Evolutionary conservation across 768 basidiomycete genomes (phyloP).

Genomic region (Boletus patriciae): DNA sequence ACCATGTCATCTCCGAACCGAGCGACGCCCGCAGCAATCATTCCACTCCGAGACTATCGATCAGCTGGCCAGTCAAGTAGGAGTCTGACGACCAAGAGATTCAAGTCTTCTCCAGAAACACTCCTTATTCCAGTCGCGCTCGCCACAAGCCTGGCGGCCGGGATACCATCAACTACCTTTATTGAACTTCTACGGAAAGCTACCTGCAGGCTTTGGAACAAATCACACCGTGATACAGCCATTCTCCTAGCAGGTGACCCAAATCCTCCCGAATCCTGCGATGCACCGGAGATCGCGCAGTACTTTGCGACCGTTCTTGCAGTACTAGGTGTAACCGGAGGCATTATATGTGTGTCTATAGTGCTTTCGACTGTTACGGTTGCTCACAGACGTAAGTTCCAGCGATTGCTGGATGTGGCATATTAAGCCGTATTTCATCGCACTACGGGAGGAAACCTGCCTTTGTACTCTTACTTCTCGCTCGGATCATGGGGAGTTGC

Average conservation of each 20-base stretch:
- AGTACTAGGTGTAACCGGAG: constrained; percentile 11
- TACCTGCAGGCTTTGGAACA: constrained; percentile 29
- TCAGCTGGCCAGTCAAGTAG: neutral
- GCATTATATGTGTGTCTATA: constrained; percentile 22
- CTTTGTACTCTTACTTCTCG: constrained; percentile 14
- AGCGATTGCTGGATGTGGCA: constrained; percentile 28
- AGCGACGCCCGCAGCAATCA: constrained; percentile 6
- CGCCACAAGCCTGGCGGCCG: constrained; percentile 19
- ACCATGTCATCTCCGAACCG: constrained; percentile 13
- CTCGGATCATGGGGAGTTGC: constrained; percentile 8
- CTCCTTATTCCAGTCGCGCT: constrained; percentile 31
- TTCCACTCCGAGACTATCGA: constrained; percentile 7
- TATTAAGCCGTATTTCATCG: constrained; percentile 25
- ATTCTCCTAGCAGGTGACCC: constrained; percentile 4
- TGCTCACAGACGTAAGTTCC: constrained; percentile 1
- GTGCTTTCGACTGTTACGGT: neutral
- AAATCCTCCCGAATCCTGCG: constrained; percentile 18
- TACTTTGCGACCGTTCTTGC: constrained; percentile 25
- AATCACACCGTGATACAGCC: constrained; percentile 5
- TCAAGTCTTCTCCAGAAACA: constrained; percentile 11
- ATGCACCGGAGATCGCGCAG: constrained; percentile 19
- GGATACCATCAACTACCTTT: constrained; percentile 27
- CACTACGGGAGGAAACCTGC: constrained; percentile 28
- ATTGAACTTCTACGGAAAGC: constrained; percentile 26
- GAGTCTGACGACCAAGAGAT: neutral